phyloP scores from a whole-genome alignment of 2,329 filamentous ascomycete genomes.

The Hyphodiscus sp. region DNA sequence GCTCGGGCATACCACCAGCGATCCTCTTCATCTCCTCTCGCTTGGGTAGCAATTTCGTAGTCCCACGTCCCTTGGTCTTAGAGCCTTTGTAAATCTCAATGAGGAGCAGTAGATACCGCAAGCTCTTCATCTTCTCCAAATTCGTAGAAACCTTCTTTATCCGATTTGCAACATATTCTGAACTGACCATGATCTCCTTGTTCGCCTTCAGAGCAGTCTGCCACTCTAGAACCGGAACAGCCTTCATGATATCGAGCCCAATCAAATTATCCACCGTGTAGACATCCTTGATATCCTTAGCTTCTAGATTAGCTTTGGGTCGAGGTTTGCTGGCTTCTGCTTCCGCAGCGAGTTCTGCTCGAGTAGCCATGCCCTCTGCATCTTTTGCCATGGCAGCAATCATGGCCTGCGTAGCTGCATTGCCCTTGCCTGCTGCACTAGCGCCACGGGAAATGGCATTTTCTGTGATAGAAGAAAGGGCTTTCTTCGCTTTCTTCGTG shows the following conservation, averaged over 20 bases:
- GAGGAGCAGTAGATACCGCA: constrained; percentile 54
- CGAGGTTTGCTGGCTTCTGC: constrained; percentile 66
- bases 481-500: constrained; percentile 80
- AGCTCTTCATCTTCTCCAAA: constrained; percentile 46
- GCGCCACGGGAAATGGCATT: constrained; percentile 54
- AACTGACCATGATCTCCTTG: constrained; percentile 49
- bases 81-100: constrained; percentile 46
- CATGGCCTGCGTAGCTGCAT: constrained; percentile 51
- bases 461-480: constrained; percentile 59
- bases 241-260: constrained; percentile 58
- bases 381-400: constrained; percentile 56
- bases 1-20: constrained; percentile 51
- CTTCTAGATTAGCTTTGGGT: constrained; percentile 61
- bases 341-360: constrained; percentile 56
- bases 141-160: constrained; percentile 47
- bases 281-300: constrained; percentile 62
- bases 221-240: constrained; percentile 69
- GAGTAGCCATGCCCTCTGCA: constrained; percentile 59
- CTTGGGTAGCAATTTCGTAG: constrained; percentile 46
- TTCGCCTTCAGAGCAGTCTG: constrained; percentile 56
- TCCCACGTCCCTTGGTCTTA: constrained; percentile 38
- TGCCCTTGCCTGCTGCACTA: constrained; percentile 42
- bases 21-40: constrained; percentile 55
- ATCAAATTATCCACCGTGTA: constrained; percentile 64
- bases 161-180: constrained; percentile 59